Base-by-base conservation (phyloP, 106 monocot genomes). In the Chionographis japonica region DNA sequence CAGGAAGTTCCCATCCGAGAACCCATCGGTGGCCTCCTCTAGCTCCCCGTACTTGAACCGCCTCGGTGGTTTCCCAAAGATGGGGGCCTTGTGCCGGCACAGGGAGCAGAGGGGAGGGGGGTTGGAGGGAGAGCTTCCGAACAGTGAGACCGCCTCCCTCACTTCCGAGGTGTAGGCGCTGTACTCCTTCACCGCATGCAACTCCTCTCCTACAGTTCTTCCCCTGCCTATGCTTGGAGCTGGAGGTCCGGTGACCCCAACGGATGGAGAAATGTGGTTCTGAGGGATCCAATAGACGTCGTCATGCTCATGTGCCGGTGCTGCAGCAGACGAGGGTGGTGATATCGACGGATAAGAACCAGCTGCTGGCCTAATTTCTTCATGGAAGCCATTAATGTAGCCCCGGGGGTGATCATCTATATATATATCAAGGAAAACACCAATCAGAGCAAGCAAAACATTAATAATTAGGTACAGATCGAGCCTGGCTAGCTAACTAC, bases 21-120 rank as follows among this genome's bases (percentile, higher is more conserved):
- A 89, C 4, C 76, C 27, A 36, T 63, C 66, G 13, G 88, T 89
- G 8, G 81, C 79, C 65, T 46, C 72, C 60, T 85, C 81, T 17
- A 89, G 76, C 63, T 89, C 79, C 6, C 41, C 50, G 57, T 82
- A 79, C 41, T 51, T 68, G 63, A 85, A 89, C 68, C 69, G 72
- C 49, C 79, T 63, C 17, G 85, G 81, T 37, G 84, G 81, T 60
- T 82, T 84, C 7, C 88, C 85, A 41, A 85, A 85, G 5, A 70
- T 62, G 0, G 88, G 84, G 27, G 81, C 69, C 76, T 85, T 89
- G 66, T 79, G 66, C 58, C 69, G 71, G 75, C 88, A 89, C 17
- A 79, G 12, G 4, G 88, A 81, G 73, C 88, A 89, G 37, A 84
- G 73, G 13, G 84, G 81, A 42, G 84, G 84, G 4, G 84, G 84